Conservation (phyloP, 345 rosid genomes). For the Eucalyptus paniculata region DNA sequence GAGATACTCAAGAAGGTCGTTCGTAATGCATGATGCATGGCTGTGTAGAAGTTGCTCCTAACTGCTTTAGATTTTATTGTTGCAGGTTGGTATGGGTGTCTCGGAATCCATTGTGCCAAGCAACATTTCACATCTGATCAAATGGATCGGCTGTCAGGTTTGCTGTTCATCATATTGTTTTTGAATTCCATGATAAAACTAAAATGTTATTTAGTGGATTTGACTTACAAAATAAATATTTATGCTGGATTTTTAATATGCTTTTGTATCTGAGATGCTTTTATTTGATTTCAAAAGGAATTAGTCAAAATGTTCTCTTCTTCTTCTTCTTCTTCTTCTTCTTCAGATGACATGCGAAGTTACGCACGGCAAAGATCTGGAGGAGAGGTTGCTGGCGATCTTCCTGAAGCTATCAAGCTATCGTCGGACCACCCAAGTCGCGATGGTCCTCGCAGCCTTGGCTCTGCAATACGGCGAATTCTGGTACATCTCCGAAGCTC, state of each 20-base stretch:
- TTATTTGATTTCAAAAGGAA: background rate
- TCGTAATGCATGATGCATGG: no score
- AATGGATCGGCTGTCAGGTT: background rate
- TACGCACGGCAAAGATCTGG: background rate
- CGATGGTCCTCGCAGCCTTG: background rate
- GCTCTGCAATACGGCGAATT: background rate
- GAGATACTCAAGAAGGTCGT: background rate
- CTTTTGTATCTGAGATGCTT: background rate
- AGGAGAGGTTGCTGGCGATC: background rate
- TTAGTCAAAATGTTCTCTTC: background rate
- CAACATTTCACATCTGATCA: background rate
- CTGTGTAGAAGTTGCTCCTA: background rate
- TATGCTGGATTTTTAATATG: no score
- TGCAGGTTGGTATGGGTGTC: background rate
- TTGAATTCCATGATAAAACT: background rate
- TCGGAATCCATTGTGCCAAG: background rate
- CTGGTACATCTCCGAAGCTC: background rate
- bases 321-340: background rate
- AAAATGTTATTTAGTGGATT: background rate
- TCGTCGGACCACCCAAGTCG: background rate
- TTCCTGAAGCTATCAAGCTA: background rate
- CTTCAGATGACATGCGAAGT: background rate
- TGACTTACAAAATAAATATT: background rate
- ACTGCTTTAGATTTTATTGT: background rate
- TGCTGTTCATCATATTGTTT: background rate